Evolutionary conservation across 805 yeast genomes (phyloP), one percentile per base, ranked within the genome.

Genomic region (Saccharomycopsis sp.): DNA sequence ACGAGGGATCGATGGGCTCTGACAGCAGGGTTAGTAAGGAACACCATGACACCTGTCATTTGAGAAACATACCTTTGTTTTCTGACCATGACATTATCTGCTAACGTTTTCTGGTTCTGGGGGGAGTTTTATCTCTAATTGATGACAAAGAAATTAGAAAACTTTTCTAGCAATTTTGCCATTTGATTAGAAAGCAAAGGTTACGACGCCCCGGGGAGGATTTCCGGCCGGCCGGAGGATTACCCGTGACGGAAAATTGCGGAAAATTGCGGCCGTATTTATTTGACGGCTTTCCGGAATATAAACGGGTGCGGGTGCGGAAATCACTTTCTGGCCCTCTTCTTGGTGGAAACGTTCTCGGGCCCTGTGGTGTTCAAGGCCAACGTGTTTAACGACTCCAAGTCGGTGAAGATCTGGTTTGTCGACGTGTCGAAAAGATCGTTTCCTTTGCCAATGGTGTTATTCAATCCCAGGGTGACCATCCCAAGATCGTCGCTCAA

Each of bases 311-410:
- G n/a, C n/a, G n/a, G n/a, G n/a, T n/a, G n/a, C n/a, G n/a, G n/a
- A n/a, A n/a, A n/a, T n/a, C n/a, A n/a, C n/a, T n/a, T n/a, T n/a
- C n/a, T n/a, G n/a, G n/a, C n/a, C n/a, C n/a, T n/a, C 69, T 12
- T 76, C 81, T 20, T 68, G 71, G 10, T 77, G 54, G 45, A 85
- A 65, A 27, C 94, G 84, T 61, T 84, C 94, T 45, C 84, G 71
- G 29, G 85, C 75, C 67, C 81, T 85, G 63, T n/a, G n/a, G 42
- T 36, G 17, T 38, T 38, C 12, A 38, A 18, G 50, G 56, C 17
- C 53, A 56, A 47, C 51, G 56, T 53, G 38, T 38, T 34, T 4
- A 38, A 20, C 8, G 42, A 31, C 19, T 38, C 42, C 12, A 38
- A 27, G 19, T 38, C 42, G 16, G 42, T 31, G n/a, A 38, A 38